These are phyloP conservation scores for Rutstroemia sp. DNA, from an alignment of 2,329 filamentous ascomycete species.

Conservation along the genomic window DNA sequence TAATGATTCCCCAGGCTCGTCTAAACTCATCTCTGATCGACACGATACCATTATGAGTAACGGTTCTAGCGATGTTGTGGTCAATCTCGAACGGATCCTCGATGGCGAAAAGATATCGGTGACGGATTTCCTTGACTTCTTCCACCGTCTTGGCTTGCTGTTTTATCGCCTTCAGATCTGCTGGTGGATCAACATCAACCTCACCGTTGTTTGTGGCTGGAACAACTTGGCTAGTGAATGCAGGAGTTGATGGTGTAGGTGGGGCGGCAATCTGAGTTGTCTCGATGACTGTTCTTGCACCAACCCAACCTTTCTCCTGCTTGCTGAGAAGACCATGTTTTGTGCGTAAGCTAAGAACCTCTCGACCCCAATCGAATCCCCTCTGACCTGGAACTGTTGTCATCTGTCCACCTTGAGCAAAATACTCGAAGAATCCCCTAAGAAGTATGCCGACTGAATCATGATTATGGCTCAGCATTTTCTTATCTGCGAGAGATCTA, in stretches of 20 bases:
- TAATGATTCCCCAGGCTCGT: conserved; percentile 68
- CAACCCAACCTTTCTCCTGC: conserved; percentile 75
- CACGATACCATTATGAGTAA: conserved; percentile 75
- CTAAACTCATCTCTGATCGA: conserved; percentile 80
- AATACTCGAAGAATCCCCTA: conserved; percentile 84
- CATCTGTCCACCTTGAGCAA: conserved; percentile 54
- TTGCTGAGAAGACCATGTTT: conserved; percentile 65
- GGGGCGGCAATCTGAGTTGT: conserved; percentile 34
- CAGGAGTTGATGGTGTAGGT: conserved; percentile 16
- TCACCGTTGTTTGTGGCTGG: not conserved
- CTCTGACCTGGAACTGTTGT: conserved; percentile 39
- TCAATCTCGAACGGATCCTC: conserved; percentile 87
- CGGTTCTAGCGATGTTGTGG: conserved; percentile 83
- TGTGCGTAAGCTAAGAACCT: conserved; percentile 72
- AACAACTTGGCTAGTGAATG: not conserved
- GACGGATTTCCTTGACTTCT: conserved; percentile 57
- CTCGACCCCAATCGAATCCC: conserved; percentile 72
- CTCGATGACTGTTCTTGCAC: conserved; percentile 64
- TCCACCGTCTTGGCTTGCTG: conserved; percentile 18
- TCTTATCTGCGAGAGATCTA: conserved; percentile 45
- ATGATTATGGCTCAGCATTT: conserved; percentile 58
- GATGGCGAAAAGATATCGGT: conserved; percentile 80
- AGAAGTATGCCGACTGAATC: conserved; percentile 66
- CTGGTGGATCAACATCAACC: too few relatives aligned
- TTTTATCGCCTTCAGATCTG: conserved; percentile 12